Conservation (phyloP, 257 asterid species). For the Solanum lycopersicoides region DNA sequence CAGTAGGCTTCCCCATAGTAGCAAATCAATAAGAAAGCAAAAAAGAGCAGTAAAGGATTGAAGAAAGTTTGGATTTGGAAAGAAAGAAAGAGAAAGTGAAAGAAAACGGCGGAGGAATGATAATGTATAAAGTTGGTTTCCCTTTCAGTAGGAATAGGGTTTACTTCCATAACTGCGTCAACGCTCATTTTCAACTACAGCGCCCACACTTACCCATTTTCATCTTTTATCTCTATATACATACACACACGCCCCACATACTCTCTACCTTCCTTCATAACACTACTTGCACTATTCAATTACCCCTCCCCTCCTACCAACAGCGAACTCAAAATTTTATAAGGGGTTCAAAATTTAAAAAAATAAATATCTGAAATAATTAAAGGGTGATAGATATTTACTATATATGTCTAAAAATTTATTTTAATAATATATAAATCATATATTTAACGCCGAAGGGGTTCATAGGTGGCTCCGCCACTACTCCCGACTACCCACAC, state of each 20-base stretch:
- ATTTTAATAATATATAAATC: too few relatives aligned
- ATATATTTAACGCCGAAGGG: too few relatives aligned
- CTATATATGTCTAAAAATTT: too few relatives aligned
- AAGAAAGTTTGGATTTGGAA: not conserved
- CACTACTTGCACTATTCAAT: not conserved
- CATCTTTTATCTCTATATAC: not conserved
- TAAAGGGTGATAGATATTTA: too few relatives aligned
- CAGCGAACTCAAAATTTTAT: too few relatives aligned
- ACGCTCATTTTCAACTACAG: not conserved
- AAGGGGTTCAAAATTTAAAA: too few relatives aligned
- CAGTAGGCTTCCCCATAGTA: slow-evolving; percentile 79
- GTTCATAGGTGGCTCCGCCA: too few relatives aligned
- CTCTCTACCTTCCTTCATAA: not conserved
- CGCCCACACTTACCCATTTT: not conserved
- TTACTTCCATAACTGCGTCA: not conserved
- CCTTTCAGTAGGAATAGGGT: not conserved
- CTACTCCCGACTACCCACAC: too few relatives aligned
- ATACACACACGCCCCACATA: too few relatives aligned
- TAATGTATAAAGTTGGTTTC: not conserved
- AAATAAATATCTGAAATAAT: too few relatives aligned
- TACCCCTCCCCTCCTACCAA: too few relatives aligned
- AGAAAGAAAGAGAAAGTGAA: not conserved
- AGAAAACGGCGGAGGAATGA: not conserved
- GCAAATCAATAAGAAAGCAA: not conserved
- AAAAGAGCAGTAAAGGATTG: not conserved